Base-by-base conservation (phyloP, 768 basidiomycete species). In the Macrolepiota fuliginosa region DNA sequence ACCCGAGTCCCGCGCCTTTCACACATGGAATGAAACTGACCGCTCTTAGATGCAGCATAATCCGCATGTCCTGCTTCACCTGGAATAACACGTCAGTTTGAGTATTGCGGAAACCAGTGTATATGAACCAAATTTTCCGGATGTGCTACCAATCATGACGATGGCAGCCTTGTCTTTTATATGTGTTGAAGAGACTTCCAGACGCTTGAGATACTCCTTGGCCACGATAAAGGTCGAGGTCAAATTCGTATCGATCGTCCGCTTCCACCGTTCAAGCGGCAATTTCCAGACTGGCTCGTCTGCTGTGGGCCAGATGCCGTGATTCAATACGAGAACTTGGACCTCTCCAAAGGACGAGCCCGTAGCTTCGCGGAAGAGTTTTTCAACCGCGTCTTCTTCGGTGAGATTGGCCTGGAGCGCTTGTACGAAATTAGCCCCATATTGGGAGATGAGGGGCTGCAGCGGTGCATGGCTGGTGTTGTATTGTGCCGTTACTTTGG, bases 401-500 rank as follows among this genome's bases (percentile, higher is more conserved):
- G 79, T 72, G n/a, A 92, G 79, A 63, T 91, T 77, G 1, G 86
- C 88, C 65, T 85, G 82, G 15, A 82, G 71, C 1, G 74, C 69
- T 39, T 77, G 74, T 2, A 78, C 62, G 15, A 70, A 71, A 6
- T 67, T 56, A 3, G 73, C 56, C 10, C 74, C 74, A 62, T 77
- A 81, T 53, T 73, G 69, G 32, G 68, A 68, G 24, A 73, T 50
- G 7, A 89, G 73, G 1, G 74, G 69, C 3, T 77, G 70, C 24
- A 89, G 70, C 0, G 82, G 69, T 1, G 68, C 66, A 17, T 71
- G 64, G 54, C 81, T 85, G 7, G 82, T 79, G 69, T 88, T 85
- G 70, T 87, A 92, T 68, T 91, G 88, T 0, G 88, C 89, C 0
- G 88, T 85, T 10, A 92, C 88, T 55, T 79, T 81, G 0, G 90